phyloP scores from a whole-genome alignment of 2,329 filamentous ascomycete genomes.

The Fusarium annulatum region DNA sequence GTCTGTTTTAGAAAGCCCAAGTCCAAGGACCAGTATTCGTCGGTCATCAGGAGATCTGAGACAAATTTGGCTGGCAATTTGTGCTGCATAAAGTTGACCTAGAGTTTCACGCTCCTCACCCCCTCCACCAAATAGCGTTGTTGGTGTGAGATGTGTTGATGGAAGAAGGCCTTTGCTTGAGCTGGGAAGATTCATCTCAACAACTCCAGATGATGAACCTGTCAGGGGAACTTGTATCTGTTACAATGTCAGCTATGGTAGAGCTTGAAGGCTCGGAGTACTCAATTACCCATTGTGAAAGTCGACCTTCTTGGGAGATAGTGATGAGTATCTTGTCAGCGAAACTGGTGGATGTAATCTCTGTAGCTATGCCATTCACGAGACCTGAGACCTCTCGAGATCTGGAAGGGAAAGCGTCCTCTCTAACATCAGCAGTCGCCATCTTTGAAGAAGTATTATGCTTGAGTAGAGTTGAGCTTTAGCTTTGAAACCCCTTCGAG shows the following conservation, averaged over 20 bases:
- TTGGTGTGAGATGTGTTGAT: constrained; percentile 83
- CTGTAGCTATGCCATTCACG: constrained; percentile 76
- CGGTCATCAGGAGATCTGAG: constrained; percentile 74
- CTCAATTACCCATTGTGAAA: constrained; percentile 86
- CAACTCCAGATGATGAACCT: constrained; percentile 70
- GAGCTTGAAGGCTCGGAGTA: background rate
- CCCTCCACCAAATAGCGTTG: constrained; percentile 86
- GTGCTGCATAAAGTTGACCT: constrained; percentile 88
- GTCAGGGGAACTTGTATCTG: constrained; percentile 83
- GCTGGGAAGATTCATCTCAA: constrained; percentile 68
- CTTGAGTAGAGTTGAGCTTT: constrained; percentile 26
- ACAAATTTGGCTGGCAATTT: constrained; percentile 84
- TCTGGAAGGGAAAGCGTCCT: constrained; percentile 74
- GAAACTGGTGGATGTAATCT: constrained; percentile 79
- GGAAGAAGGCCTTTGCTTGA: constrained; percentile 70
- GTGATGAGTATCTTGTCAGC: constrained; percentile 92
- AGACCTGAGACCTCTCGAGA: constrained; percentile 69
- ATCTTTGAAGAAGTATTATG: constrained; percentile 45
- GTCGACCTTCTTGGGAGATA: constrained; percentile 82
- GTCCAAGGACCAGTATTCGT: constrained; percentile 69
- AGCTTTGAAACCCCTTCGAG: background rate
- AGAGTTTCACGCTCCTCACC: constrained; percentile 82
- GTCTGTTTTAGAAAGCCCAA: constrained; percentile 66
- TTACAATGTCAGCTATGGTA: background rate
- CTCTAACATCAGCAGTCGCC: constrained; percentile 55